Evolutionary conservation across 495 filamentous ascomycete genomes (phyloP).

Genomic region (Parathielavia appendiculata): DNA sequence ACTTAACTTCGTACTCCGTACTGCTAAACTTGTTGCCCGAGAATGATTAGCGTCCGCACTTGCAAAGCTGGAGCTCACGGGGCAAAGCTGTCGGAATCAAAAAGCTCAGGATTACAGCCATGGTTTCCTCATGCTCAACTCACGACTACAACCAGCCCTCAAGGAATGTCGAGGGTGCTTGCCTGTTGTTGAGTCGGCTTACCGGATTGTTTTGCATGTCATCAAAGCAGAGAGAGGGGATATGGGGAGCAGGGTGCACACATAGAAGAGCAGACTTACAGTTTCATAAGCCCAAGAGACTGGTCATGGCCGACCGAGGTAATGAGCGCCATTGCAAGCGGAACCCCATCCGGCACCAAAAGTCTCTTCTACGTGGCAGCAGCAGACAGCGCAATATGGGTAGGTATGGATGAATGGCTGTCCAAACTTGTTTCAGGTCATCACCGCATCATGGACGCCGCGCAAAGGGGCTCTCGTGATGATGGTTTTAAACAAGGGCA

Average conservation of each 20-base stretch:
- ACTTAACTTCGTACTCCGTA: no score
- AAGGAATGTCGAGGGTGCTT: conserved; percentile 1
- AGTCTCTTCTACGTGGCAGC: conserved; percentile 16
- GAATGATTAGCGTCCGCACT: conserved; percentile 17
- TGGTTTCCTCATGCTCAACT: conserved; percentile 30
- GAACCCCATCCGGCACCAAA: no score
- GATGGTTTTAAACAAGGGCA: conserved; percentile 96
- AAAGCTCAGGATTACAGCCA: conserved; percentile 27
- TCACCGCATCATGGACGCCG: conserved; percentile 92
- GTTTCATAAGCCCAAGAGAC: background rate
- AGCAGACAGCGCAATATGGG: background rate
- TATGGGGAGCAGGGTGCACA: background rate
- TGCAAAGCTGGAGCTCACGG: background rate
- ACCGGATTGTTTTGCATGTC: conserved; percentile 32
- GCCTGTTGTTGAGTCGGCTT: conserved; percentile 35
- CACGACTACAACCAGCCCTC: conserved; percentile 18
- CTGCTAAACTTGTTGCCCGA: background rate
- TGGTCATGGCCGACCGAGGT: conserved; percentile 1
- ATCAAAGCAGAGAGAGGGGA: conserved; percentile 24
- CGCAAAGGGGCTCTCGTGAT: conserved; percentile 84
- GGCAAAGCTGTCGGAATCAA: background rate
- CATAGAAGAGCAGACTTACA: conserved; percentile 10
- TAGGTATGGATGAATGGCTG: conserved; percentile 23
- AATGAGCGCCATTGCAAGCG: no score
- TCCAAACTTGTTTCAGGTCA: conserved; percentile 74